A percentile compares a stretch with the other conserved stretches of the same genome.
These are phyloP conservation scores for Alternaria longipes DNA, from an alignment of 2,329 filamentous ascomycete species.

Conservation along the genomic window DNA sequence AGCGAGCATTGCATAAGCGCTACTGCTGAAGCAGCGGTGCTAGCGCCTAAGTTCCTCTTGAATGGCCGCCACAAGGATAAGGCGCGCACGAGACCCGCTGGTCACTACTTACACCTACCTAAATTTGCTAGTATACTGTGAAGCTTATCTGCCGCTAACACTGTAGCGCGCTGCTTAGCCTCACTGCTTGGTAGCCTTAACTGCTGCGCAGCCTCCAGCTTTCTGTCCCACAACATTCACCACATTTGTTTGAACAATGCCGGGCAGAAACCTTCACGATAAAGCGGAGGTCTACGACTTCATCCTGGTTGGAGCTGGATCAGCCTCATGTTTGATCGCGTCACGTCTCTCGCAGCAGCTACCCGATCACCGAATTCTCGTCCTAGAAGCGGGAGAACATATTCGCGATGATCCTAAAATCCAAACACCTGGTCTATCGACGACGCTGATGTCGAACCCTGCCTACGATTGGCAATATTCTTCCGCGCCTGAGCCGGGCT, in stretches of 20 bases:
- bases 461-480: constrained; percentile 25
- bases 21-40: constrained; percentile 1
- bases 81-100: neutral
- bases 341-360: constrained; percentile 29
- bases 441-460: constrained; percentile 17
- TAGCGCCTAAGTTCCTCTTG: constrained; percentile 1
- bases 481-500: constrained; percentile 20
- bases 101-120: neutral
- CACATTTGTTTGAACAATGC: constrained; percentile 6
- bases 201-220: neutral
- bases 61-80: neutral
- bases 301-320: constrained; percentile 27
- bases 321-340: constrained; percentile 29
- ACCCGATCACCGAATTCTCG: constrained; percentile 20
- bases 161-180: neutral
- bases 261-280: neutral
- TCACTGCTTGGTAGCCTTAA: neutral
- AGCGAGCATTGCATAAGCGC: neutral
- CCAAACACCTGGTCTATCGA: constrained; percentile 22
- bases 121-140: neutral
- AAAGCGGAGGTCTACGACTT: constrained; percentile 23
- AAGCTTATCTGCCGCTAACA: neutral
- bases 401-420: constrained; percentile 26
- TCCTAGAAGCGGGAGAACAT: constrained; percentile 30
- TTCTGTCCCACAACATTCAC: neutral